Evolutionary conservation across 805 yeast genomes (phyloP).

Genomic region (Saitoella complicata): DNA sequence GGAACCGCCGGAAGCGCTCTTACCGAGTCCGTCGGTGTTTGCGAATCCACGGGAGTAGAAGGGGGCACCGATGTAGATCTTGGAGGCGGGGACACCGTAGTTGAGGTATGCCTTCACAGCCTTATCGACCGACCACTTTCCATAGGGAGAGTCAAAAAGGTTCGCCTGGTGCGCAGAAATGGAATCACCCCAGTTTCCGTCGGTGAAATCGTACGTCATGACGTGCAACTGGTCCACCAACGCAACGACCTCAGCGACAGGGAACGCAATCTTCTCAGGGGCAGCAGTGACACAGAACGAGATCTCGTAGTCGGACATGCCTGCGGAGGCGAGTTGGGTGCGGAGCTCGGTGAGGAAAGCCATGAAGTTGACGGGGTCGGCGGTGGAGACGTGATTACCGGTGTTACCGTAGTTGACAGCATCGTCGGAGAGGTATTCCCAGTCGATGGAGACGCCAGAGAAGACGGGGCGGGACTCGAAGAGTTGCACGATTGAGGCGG

Average conservation of each 20-base stretch:
- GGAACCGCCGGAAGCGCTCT: conserved; percentile 25
- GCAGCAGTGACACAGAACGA: conserved; percentile 12
- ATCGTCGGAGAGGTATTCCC: conserved; percentile 64
- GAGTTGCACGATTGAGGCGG: no score
- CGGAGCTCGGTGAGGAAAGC: no score
- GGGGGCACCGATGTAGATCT: conserved; percentile 74
- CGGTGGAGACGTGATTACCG: no score
- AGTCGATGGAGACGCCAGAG: conserved; percentile 87
- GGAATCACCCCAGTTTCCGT: conserved; percentile 44
- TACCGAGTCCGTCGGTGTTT: conserved; percentile 28
- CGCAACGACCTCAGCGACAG: conserved; percentile 38
- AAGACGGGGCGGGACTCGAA: conserved; percentile 31
- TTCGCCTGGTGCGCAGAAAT: conserved; percentile 56
- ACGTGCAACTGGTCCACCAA: conserved; percentile 60
- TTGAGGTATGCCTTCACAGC: conserved; percentile 31
- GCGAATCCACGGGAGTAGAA: conserved; percentile 53
- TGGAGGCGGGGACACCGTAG: conserved; percentile 29
- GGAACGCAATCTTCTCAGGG: conserved; percentile 22
- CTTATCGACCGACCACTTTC: conserved; percentile 31
- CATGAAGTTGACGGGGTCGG: no score
- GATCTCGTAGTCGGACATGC: no score
- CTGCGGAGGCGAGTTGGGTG: no score
- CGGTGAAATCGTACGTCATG: conserved; percentile 83
- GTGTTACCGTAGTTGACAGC: no score
- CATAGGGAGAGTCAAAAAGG: conserved; percentile 26